phyloP scores from a whole-genome alignment of 192 early-diverging fungal genomes.

The Pilobolus umbonatus region DNA sequence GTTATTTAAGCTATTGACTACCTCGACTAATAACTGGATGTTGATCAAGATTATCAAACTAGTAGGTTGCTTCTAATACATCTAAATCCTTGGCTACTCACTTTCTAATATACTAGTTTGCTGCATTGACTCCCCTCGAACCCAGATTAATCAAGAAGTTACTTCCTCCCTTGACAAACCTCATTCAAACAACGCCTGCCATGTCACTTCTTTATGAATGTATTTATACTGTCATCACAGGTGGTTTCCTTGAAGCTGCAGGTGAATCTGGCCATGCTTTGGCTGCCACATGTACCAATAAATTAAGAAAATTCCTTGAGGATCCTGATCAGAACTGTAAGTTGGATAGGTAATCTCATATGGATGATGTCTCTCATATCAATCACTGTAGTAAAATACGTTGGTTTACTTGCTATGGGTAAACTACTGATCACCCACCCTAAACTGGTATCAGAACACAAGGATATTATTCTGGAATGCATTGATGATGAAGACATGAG shows the following conservation, averaged over 20 bases:
- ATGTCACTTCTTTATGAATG: constrained; percentile 99
- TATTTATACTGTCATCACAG: constrained; percentile 87
- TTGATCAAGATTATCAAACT: constrained; percentile 99
- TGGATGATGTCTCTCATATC: background rate
- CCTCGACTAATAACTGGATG: constrained; percentile 98
- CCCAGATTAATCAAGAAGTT: constrained; percentile 91
- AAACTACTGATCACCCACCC: constrained; percentile 84
- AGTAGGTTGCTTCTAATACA: constrained; percentile 40
- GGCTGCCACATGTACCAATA: constrained; percentile 76
- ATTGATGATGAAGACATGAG: constrained; percentile 89
- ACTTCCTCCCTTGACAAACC: constrained; percentile 70
- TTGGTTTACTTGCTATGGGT: constrained; percentile 83
- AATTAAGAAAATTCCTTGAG: constrained; percentile 77
- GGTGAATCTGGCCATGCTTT: constrained; percentile 54
- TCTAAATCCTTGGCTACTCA: background rate
- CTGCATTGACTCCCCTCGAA: constrained; percentile 85
- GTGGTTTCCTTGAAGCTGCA: constrained; percentile 73
- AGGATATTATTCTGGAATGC: constrained; percentile 79
- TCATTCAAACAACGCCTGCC: constrained; percentile 85
- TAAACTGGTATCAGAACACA: constrained; percentile 73
- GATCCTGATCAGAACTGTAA: constrained; percentile 89
- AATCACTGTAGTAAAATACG: constrained; percentile 71
- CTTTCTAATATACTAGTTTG: constrained; percentile 58
- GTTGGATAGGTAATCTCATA: constrained; percentile 13
- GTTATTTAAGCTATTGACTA: constrained; percentile 85